phyloP scores from a whole-genome alignment of 2,329 filamentous ascomycete species.

The Juglanconis oblonga region DNA sequence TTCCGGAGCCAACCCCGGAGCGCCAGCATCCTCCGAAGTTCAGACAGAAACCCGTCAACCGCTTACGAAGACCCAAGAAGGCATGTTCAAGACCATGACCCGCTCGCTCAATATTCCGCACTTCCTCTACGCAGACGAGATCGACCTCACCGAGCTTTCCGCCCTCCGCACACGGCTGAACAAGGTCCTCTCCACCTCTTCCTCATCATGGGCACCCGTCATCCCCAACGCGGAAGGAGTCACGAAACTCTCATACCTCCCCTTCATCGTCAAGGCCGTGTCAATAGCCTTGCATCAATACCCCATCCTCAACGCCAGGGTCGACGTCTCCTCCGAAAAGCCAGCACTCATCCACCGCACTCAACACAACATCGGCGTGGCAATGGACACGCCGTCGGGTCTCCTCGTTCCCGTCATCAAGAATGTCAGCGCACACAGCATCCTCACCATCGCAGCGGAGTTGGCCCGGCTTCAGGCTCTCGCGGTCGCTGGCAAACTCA shows the following conservation, averaged over 20 bases:
- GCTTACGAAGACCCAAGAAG: constrained; percentile 75
- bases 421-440: constrained; percentile 73
- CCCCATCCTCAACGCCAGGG: constrained; percentile 81
- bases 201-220: constrained; percentile 31
- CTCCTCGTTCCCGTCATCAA: constrained; percentile 90
- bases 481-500: constrained; percentile 72
- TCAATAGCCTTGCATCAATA: constrained; percentile 79
- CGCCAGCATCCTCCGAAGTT: constrained; percentile 34
- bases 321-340: constrained; percentile 62
- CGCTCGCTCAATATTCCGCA: constrained; percentile 87
- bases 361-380: constrained; percentile 92
- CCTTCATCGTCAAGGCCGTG: constrained; percentile 94
- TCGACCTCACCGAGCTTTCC: constrained; percentile 76
- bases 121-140: constrained; percentile 89
- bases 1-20: constrained; percentile 9
- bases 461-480: constrained; percentile 70
- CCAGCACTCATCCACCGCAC: constrained; percentile 75
- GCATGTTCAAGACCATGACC: constrained; percentile 99
- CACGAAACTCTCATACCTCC: constrained; percentile 79
- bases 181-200: constrained; percentile 45
- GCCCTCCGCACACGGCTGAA: constrained; percentile 74
- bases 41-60: constrained; percentile 67
- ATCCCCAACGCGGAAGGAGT: constrained; percentile 3
- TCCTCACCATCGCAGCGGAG: constrained; percentile 75
- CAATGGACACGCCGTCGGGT: constrained; percentile 88